phyloP scores from a whole-genome alignment of 352 stramenopile species.

The Pythium biforme region DNA sequence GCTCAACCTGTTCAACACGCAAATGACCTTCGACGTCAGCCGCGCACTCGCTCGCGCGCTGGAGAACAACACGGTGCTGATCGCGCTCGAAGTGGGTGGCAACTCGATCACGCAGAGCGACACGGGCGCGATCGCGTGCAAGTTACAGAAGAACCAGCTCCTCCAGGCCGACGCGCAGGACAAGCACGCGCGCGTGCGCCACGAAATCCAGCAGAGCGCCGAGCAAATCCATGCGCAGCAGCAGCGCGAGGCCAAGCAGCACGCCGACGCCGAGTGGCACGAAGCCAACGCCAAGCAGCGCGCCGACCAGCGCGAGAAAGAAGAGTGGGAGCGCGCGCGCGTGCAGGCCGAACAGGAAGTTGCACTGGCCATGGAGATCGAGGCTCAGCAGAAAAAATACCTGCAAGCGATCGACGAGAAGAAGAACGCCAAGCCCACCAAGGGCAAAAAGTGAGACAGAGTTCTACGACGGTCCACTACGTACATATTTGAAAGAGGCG shows the following conservation, averaged over 20 bases:
- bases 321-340: constrained; percentile 53
- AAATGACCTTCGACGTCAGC: constrained; percentile 50
- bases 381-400: constrained; percentile 59
- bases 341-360: constrained; percentile 43
- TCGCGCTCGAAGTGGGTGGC: constrained; percentile 49
- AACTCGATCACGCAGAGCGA: constrained; percentile 52
- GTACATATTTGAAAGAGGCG: neutral
- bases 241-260: constrained; percentile 34
- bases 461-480: neutral
- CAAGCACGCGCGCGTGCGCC: constrained; percentile 24
- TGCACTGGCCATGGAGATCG: constrained; percentile 45
- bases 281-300: constrained; percentile 50
- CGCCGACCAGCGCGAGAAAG: constrained; percentile 39
- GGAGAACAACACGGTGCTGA: constrained; percentile 45
- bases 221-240: constrained; percentile 37
- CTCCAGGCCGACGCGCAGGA: constrained; percentile 29
- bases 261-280: constrained; percentile 47
- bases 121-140: constrained; percentile 39
- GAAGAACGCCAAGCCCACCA: constrained; percentile 55
- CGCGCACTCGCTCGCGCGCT: constrained; percentile 43
- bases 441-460: constrained; percentile 51
- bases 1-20: constrained; percentile 61
- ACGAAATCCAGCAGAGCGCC: constrained; percentile 33
- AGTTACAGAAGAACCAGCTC: constrained; percentile 46
- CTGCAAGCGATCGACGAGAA: constrained; percentile 38